Evolutionary conservation across 768 basidiomycete genomes (phyloP).

Genomic region (Auricularia auricula-judae): DNA sequence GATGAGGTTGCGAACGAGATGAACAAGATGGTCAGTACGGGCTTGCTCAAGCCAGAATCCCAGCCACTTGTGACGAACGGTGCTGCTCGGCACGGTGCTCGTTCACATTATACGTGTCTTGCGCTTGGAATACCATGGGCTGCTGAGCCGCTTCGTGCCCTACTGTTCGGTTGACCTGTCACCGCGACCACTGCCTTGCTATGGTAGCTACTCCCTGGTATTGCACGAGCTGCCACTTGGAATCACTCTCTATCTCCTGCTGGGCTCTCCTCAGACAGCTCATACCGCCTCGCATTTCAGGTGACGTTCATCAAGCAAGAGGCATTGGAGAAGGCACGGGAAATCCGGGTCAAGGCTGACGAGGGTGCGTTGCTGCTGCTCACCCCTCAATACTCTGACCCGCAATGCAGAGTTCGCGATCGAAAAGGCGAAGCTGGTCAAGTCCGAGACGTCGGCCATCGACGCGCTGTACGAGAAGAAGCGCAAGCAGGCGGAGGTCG

Average conservation of each 20-base stretch:
- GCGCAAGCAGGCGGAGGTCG: constrained; percentile 82
- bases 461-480: constrained; percentile 95
- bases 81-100: too few species aligned
- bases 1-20: constrained; percentile 94
- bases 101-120: too few species aligned
- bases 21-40: constrained; percentile 86
- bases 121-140: too few species aligned
- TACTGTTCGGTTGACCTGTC: too few species aligned
- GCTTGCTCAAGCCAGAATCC: not conserved
- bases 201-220: too few species aligned
- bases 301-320: constrained; percentile 99
- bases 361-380: constrained; percentile 27
- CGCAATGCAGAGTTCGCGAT: constrained; percentile 71
- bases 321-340: constrained; percentile 92
- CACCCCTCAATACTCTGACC: too few species aligned
- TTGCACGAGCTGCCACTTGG: too few species aligned
- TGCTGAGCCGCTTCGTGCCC: too few species aligned
- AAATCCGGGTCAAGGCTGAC: constrained; percentile 94
- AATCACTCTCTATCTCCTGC: not conserved
- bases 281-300: constrained; percentile 27
- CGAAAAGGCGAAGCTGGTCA: constrained; percentile 97
- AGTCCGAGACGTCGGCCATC: constrained; percentile 90
- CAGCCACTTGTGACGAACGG: not conserved
- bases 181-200: too few species aligned
- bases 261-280: constrained; percentile 1